These are phyloP conservation scores for Trichoderma asperellum DNA, from an alignment of 2,329 filamentous ascomycete genomes.

Conservation along the genomic window DNA sequence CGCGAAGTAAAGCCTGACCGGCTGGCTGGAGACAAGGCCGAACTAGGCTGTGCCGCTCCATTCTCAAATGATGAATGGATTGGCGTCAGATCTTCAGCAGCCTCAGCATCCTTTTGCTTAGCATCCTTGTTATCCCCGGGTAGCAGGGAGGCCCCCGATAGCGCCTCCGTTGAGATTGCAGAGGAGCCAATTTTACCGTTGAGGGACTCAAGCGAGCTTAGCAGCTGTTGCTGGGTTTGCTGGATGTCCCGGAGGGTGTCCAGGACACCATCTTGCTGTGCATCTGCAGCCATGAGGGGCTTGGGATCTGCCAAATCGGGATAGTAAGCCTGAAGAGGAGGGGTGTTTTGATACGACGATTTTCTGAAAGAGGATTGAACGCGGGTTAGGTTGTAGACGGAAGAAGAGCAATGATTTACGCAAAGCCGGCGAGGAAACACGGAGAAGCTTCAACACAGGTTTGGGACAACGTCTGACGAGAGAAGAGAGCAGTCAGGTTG, in stretches of 20 bases:
- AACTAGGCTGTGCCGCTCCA: slow-evolving; percentile 5
- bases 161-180: slow-evolving; percentile 15
- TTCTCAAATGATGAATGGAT: slow-evolving; percentile 9
- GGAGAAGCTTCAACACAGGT: neutral
- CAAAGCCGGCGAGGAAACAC: neutral
- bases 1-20: slow-evolving; percentile 56
- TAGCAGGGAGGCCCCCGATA: slow-evolving; percentile 3
- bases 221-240: slow-evolving; percentile 47
- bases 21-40: slow-evolving; percentile 40
- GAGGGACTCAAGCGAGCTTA: slow-evolving; percentile 48
- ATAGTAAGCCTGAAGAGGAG: slow-evolving; percentile 9
- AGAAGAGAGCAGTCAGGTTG: neutral
- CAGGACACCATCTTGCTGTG: slow-evolving; percentile 35
- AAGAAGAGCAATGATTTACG: neutral
- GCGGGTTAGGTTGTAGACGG: neutral
- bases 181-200: slow-evolving; percentile 38
- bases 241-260: slow-evolving; percentile 47
- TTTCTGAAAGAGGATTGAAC: neutral
- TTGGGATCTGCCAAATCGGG: slow-evolving; percentile 4
- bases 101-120: neutral
- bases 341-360: neutral
- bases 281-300: slow-evolving; percentile 35
- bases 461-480: neutral
- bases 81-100: neutral
- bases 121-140: slow-evolving; percentile 5